Base-by-base conservation (phyloP, 2,329 filamentous ascomycete species). In the Fusarium annulatum region DNA sequence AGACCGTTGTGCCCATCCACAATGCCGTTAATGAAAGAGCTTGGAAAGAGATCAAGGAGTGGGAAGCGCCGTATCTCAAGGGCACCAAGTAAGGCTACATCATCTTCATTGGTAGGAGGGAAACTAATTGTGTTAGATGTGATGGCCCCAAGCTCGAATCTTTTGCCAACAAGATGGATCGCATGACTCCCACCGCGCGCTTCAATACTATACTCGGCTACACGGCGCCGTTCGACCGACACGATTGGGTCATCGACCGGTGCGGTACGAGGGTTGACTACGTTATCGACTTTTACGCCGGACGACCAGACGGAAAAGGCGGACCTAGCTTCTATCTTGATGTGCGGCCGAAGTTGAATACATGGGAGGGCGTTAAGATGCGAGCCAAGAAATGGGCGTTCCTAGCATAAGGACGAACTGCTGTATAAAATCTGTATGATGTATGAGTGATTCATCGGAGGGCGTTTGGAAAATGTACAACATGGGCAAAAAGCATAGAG, bases 21-120 rank as follows among this genome's bases (percentile, higher is more conserved):
- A 99, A 99, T 81, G 96, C 96, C 49, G 96, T 99, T 71, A 99
- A 99, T 83, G 96, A 99, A 88, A 88, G 94, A 46, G 96, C 96
- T 1, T 99, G 96, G 96, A 87, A 90, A 71, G 93, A 98, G 84
- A 98, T 99, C 74, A 90, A 93, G 76, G 86, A 89, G 49, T 99
- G 96, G 96, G 96, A 99, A 84, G 87, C 85, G 48, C 92, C 92
- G 0, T 93, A 89, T 67, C 82, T 84, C 5, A 82, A 89, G 65
- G 82, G 85, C 42, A 85, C 93, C 76, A 84, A 88, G 89, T 91
- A 83, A 72, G 85, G 79, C 19, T n/a, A 1, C 3, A 12, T 28
- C 2, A 18, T 26, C 12, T 28, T 5, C 4, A 5, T 18, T 43
- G 19, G 1, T 12, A 5, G 12, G 18, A 0, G 0, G 6, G 9